Base-by-base conservation (phyloP, 441 rosid species). In the Breynia disticha region DNA sequence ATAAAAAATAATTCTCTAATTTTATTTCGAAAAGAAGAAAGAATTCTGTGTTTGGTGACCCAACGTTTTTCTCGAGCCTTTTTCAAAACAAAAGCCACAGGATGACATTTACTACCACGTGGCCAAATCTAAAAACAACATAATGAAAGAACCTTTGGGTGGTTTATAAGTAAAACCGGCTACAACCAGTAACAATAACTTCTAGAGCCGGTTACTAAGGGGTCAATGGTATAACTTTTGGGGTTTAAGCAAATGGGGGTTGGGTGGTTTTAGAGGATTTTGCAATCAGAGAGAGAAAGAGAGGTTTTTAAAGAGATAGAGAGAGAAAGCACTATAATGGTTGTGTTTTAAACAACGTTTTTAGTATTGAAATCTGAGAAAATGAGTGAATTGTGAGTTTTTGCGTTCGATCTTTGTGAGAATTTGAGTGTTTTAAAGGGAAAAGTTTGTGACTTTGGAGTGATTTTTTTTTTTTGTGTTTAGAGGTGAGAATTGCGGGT, bases 211-310 rank as follows among this genome's bases (percentile, higher is more conserved):
- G 87, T 77, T 11, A 28, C 51, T 5, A 3, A 1, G n/a, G 41
- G 66, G 79, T 74, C 79, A 64, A 67, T 73, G 74, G 62, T 70
- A 75, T 80, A 75, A 72, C 66, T 53, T 14, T 51, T 65, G 66
- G 81, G 88, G 93, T 82, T 84, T 84, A 77, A 78, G 80, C 73
- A 48, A 50, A 14, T 11, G 61, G n/a, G n/a, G 24, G 21, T 55
- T 21, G 48, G 75, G 77, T 72, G 67, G 80, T 73, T 67, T 80
- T 76, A 67, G 79, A 72, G 89, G 94, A 89, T 85, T 85, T 72
- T 73, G 76, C 61, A 67, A 72, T 79, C 77, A 56, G 60, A 61
- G 42, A 46, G 37, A 62, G 39, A 18, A n/a, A n/a, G 4, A 10
- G 41, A 6, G 19, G n/a, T n/a, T n/a, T n/a, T n/a, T n/a, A 38